A percentile compares a stretch with the other conserved stretches of the same genome.
phyloP scores from a whole-genome alignment of 148 eudicot species.

The Rhododendron vialii region DNA sequence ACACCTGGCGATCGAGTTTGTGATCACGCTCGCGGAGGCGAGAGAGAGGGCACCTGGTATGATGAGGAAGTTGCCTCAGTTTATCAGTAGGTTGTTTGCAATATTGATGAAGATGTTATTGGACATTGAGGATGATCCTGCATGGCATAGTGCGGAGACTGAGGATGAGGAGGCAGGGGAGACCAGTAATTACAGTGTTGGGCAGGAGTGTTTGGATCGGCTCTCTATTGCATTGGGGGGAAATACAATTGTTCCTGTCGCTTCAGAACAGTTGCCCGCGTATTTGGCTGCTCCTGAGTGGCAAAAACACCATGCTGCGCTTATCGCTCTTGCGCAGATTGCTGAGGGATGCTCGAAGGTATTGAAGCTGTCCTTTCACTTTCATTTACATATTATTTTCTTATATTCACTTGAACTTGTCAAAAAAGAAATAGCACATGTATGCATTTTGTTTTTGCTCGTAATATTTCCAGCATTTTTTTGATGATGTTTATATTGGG shows the following conservation, averaged over 20 bases:
- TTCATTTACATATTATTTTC: background rate
- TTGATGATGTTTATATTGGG: background rate
- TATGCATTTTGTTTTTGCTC: background rate
- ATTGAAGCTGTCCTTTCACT: background rate
- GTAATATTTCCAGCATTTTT: background rate
- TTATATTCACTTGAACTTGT: background rate
- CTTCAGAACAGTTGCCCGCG: conserved; percentile 66
- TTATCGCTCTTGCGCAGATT: conserved; percentile 86
- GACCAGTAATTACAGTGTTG: conserved; percentile 75
- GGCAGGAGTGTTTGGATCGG: conserved; percentile 78
- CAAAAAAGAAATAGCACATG: background rate
- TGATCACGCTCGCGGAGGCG: conserved; percentile 79
- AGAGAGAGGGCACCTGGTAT: conserved; percentile 91
- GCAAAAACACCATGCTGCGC: conserved; percentile 86
- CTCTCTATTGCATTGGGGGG: conserved; percentile 79
- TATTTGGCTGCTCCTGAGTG: conserved; percentile 78
- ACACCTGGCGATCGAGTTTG: conserved; percentile 82
- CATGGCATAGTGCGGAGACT: conserved; percentile 68
- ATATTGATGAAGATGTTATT: conserved; percentile 71
- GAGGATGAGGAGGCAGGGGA: conserved; percentile 93
- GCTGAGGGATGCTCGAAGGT: conserved; percentile 98
- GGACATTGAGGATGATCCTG: conserved; percentile 82
- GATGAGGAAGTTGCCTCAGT: conserved; percentile 94
- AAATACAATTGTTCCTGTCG: conserved; percentile 82
- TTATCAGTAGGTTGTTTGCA: conserved; percentile 59